These are phyloP conservation scores for Apocynum venetum DNA, from an alignment of 257 asterid species.

Conservation along the genomic window DNA sequence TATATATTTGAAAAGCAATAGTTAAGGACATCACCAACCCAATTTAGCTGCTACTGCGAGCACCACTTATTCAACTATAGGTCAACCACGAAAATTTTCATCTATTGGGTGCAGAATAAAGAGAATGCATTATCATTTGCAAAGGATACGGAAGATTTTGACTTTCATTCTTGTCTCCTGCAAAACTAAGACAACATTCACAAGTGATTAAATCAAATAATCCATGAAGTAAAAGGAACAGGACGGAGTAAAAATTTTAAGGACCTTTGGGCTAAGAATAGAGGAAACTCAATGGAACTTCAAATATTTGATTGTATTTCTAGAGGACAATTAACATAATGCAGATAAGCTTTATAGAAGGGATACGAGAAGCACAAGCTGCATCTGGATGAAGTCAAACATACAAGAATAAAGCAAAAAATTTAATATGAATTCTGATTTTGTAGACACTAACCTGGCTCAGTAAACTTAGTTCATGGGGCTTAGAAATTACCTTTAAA, in stretches of 20 bases:
- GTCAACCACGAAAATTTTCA: background rate
- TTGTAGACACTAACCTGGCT: background rate
- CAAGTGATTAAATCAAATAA: background rate
- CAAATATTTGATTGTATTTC: background rate
- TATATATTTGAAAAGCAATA: background rate
- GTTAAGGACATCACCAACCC: background rate
- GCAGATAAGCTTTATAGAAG: background rate
- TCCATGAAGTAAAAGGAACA: background rate
- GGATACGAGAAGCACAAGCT: background rate
- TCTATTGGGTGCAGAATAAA: background rate
- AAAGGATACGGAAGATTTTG: conserved; percentile 79
- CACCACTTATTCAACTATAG: background rate
- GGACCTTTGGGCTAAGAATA: background rate
- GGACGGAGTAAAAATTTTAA: background rate
- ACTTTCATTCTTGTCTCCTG: conserved; percentile 72
- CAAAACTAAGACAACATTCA: conserved; percentile 22
- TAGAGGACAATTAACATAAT: background rate
- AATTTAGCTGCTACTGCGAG: background rate
- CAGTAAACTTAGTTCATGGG: background rate
- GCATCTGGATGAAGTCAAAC: background rate
- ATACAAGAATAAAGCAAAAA: background rate
- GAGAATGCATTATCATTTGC: background rate
- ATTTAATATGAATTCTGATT: background rate
- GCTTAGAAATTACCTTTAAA: too few species aligned
- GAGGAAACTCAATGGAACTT: background rate